Evolutionary conservation across 257 asterid species (phyloP).

Genomic region (Fraxinus excelsior): DNA sequence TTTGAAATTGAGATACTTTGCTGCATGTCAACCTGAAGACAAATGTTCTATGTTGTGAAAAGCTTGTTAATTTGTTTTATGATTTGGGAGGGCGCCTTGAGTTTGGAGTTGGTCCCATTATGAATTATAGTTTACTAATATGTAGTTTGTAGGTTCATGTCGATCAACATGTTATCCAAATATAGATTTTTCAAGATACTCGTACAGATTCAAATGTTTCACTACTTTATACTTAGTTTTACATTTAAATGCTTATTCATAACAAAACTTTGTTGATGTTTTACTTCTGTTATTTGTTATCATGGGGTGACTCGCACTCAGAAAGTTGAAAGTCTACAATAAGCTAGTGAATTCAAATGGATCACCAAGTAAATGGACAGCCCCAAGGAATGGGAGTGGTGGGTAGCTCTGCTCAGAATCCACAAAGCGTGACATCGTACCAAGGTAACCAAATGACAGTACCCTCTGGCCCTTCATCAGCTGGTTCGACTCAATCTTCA

Average conservation of each 20-base stretch:
- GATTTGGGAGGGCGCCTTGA: background rate
- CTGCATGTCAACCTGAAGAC: background rate
- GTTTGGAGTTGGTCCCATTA: background rate
- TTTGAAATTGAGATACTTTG: background rate
- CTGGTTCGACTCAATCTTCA: constrained; percentile 63
- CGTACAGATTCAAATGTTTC: background rate
- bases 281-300: background rate
- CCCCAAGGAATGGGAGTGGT: constrained; percentile 62
- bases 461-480: constrained; percentile 57
- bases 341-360: constrained; percentile 48
- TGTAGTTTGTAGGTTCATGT: background rate
- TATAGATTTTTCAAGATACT: background rate
- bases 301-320: background rate
- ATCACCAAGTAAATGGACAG: constrained; percentile 93
- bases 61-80: background rate
- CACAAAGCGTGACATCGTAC: constrained; percentile 62
- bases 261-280: background rate
- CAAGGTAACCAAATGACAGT: constrained; percentile 76
- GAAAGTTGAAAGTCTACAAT: constrained; percentile 24
- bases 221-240: background rate
- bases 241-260: background rate
- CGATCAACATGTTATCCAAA: background rate
- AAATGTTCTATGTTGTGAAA: background rate
- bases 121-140: background rate
- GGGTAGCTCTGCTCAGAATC: constrained; percentile 67